A percentile compares a stretch with the other conserved stretches of the same genome.
Evolutionary conservation across 2,329 filamentous ascomycete species (phyloP).

Genomic region (Torrubiellomyces zombiae): DNA sequence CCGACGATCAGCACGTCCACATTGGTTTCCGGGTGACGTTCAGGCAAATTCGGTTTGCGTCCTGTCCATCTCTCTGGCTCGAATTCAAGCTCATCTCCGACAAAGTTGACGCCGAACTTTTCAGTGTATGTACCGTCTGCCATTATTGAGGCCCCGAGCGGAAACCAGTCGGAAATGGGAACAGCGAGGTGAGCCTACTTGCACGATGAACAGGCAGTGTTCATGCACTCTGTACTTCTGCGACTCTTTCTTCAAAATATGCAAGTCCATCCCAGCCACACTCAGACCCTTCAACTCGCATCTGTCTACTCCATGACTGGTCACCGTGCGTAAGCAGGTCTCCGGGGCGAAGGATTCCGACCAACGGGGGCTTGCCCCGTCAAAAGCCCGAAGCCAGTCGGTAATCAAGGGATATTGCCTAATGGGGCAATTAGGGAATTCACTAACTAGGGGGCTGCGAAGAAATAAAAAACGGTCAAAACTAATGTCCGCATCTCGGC

Average conservation of each 20-base stretch:
- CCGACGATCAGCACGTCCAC: slow-evolving; percentile 6
- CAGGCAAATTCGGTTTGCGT: background rate
- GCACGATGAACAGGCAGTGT: background rate
- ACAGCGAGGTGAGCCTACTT: background rate
- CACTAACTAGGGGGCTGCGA: too few species aligned
- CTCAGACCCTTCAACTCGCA: slow-evolving; percentile 7
- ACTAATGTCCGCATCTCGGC: too few species aligned
- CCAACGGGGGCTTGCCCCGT: too few species aligned
- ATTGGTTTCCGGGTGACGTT: slow-evolving; percentile 1
- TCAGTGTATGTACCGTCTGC: background rate
- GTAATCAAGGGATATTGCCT: too few species aligned
- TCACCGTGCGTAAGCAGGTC: too few species aligned
- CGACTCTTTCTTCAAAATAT: slow-evolving; percentile 5
- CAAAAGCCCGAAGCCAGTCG: too few species aligned
- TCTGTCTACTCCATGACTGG: too few species aligned
- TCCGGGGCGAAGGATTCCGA: too few species aligned
- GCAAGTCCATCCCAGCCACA: slow-evolving; percentile 11
- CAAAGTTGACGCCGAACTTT: background rate
- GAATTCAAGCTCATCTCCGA: slow-evolving; percentile 1
- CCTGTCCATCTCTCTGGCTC: background rate
- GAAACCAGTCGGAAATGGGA: background rate
- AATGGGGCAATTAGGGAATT: too few species aligned
- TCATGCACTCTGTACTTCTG: background rate
- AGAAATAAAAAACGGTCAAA: too few species aligned
- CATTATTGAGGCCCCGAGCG: too few species aligned